Evolutionary conservation across 2,329 filamentous ascomycete species (phyloP).

Genomic region (Pyricularia sp.): DNA sequence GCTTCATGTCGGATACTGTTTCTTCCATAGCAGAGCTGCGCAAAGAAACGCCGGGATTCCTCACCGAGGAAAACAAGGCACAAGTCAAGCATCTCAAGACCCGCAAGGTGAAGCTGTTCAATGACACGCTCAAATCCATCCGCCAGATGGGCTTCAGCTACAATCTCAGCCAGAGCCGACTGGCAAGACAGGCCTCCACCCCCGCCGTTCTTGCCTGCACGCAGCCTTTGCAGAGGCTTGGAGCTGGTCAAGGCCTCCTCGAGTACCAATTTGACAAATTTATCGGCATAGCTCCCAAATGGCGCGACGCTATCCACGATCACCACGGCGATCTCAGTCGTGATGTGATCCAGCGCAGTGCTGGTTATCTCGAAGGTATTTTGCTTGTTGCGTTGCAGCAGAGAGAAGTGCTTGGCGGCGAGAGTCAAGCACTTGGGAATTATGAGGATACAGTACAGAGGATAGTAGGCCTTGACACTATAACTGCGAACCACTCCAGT

Average conservation of each 20-base stretch:
- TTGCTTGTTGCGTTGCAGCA: constrained; percentile 57
- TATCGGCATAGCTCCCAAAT: constrained; percentile 61
- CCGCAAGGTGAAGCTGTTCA: constrained; percentile 81
- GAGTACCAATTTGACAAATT: constrained; percentile 74
- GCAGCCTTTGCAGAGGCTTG: constrained; percentile 23
- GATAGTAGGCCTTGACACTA: constrained; percentile 7
- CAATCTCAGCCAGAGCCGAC: constrained; percentile 65
- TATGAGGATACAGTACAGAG: background rate
- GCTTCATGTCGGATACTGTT: constrained; percentile 61
- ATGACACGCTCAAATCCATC: constrained; percentile 74
- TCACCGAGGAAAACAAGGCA: constrained; percentile 82
- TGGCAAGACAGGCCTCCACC: constrained; percentile 65
- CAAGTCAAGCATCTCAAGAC: constrained; percentile 81
- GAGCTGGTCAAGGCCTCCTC: constrained; percentile 24
- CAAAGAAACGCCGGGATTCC: constrained; percentile 69
- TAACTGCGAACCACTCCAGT: background rate
- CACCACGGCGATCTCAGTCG: constrained; percentile 80
- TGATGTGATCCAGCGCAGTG: constrained; percentile 68
- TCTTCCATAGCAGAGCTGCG: constrained; percentile 63
- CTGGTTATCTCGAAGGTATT: constrained; percentile 81
- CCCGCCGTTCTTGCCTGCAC: constrained; percentile 53
- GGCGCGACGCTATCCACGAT: constrained; percentile 57
- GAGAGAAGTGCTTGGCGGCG: constrained; percentile 35
- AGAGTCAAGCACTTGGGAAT: background rate
- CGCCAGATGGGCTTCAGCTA: constrained; percentile 83